phyloP scores from a whole-genome alignment of 2,329 filamentous ascomycete genomes.

The Cytospora schulzeri region DNA sequence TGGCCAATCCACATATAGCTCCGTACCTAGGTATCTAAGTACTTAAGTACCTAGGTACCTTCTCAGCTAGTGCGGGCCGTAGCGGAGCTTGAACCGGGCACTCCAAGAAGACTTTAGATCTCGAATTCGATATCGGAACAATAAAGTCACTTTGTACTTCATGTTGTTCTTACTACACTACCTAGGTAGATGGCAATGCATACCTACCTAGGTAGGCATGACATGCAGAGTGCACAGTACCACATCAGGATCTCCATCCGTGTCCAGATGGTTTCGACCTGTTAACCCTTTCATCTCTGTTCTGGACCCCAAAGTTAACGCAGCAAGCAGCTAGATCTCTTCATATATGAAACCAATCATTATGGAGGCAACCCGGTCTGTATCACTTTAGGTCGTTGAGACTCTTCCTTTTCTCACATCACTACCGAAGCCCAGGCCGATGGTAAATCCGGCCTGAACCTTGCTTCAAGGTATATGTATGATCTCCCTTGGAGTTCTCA shows the following conservation, averaged over 20 bases:
- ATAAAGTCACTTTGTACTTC: not conserved
- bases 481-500: not conserved
- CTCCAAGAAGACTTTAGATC: not conserved
- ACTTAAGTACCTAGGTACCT: not conserved
- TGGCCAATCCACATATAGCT: not conserved
- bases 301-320: not conserved
- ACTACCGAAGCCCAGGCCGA: too few relatives aligned
- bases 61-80: not conserved
- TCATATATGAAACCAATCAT: not conserved
- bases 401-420: too few relatives aligned
- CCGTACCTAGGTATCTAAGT: not conserved
- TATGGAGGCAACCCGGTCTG: too few relatives aligned
- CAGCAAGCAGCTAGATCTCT: not conserved
- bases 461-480: not conserved
- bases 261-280: not conserved
- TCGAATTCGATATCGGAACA: not conserved
- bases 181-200: not conserved
- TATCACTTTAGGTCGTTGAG: too few relatives aligned
- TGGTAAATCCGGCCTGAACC: too few relatives aligned
- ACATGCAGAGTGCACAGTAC: not conserved
- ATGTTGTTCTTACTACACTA: not conserved
- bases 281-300: not conserved
- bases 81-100: not conserved
- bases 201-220: too few relatives aligned
- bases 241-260: not conserved